Conservation (phyloP, 2,329 filamentous ascomycete genomes). For the Monilinia laxa region DNA sequence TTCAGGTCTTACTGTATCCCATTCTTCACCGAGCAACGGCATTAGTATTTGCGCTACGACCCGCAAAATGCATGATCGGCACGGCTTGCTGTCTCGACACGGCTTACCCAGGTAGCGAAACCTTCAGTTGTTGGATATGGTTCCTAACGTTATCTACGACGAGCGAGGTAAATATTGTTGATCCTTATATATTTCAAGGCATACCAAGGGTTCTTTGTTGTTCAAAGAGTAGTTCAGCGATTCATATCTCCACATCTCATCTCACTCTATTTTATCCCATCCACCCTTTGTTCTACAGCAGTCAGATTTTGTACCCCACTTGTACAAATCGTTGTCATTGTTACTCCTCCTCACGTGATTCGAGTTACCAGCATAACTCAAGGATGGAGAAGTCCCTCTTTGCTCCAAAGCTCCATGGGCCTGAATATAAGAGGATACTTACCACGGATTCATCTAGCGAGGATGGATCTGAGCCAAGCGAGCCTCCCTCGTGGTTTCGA, state of each 20-base stretch:
- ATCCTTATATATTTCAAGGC: neutral
- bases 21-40: neutral
- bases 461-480: neutral
- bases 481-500: slow-evolving; percentile 1
- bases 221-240: too few species aligned
- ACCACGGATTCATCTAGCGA: slow-evolving; percentile 12
- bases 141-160: too few species aligned
- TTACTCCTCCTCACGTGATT: too few species aligned
- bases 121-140: too few species aligned
- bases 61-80: neutral
- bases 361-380: too few species aligned
- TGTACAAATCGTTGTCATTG: too few species aligned
- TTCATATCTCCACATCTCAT: too few species aligned
- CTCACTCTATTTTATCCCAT: too few species aligned
- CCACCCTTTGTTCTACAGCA: too few species aligned
- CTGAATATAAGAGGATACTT: neutral
- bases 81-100: slow-evolving; percentile 12
- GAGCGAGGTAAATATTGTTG: neutral
- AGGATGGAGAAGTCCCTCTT: neutral
- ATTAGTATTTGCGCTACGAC: neutral
- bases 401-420: slow-evolving; percentile 5
- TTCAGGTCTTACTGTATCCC: too few species aligned
- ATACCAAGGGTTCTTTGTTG: too few species aligned
- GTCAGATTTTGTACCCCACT: too few species aligned
- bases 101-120: neutral